Percentiles rank a stretch among this genome's conserved stretches.
These are phyloP conservation scores for Rhodomyrtus tomentosa DNA, from an alignment of 345 rosid species.

Conservation along the genomic window DNA sequence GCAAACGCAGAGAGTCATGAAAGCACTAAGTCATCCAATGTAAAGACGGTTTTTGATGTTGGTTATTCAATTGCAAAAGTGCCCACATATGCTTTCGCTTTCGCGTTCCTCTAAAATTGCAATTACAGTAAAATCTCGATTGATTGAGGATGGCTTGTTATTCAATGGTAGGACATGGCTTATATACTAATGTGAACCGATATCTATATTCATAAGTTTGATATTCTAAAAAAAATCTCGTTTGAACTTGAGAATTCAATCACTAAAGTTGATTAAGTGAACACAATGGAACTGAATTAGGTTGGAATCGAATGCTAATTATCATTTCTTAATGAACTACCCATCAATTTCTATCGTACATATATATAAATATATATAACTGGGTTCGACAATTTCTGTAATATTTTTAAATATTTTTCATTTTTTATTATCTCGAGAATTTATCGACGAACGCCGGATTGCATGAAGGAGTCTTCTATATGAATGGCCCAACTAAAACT, in stretches of 20 bases:
- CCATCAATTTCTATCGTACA: neutral
- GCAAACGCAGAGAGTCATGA: neutral
- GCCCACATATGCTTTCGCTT: neutral
- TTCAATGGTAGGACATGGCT: neutral
- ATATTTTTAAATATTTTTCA: neutral
- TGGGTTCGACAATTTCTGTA: neutral
- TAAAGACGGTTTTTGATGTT: neutral
- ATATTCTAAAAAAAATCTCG: too few species aligned
- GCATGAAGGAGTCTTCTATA: neutral
- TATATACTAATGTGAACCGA: neutral
- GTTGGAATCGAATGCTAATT: neutral
- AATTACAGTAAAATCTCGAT: neutral
- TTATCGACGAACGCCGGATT: too few species aligned
- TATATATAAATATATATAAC: too few species aligned
- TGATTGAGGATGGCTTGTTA: neutral
- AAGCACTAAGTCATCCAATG: neutral
- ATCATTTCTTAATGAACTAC: neutral
- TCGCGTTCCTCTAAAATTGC: neutral
- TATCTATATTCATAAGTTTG: neutral
- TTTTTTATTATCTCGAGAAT: neutral
- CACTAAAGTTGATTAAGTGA: neutral
- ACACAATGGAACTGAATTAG: neutral
- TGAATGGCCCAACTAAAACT: neutral
- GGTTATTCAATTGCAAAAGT: neutral
- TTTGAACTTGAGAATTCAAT: fast-evolving